Evolutionary conservation across 148 eudicot genomes (phyloP), one percentile per base, ranked within the genome.

Genomic region (Chenopodium album): DNA sequence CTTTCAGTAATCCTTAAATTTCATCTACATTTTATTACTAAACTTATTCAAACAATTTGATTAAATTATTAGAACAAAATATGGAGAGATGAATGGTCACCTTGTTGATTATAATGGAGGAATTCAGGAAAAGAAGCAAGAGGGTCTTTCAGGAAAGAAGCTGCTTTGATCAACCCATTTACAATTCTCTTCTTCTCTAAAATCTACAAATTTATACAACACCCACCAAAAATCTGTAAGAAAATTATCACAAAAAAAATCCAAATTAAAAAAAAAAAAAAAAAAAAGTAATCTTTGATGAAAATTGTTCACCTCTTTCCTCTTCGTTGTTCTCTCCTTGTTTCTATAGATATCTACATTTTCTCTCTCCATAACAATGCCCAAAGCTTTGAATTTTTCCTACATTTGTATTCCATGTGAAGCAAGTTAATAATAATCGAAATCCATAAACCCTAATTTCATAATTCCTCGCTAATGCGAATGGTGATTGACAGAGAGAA

Each of bases 121-220:
- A 90, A 90, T 4, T 84, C 75, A 0, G 94, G 91, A 73, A 93
- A 91, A 50, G 75, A 47, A 80, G 85, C 87, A 75, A 91, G 87
- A 82, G 87, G 92, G 60, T 95, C 96, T 74, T 83, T 85, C 23
- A 85, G 48, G 31, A 86, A 83, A 80, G 86, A 92, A 46, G 94
- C 96, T 34, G 88, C 82, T 87, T 86, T 91, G 67, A 93, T 81
- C 13, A 89, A 76, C 76, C 71, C 91, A 69, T 85, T 86, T 19
- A 84, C 74, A 29, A 82, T 77, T 83, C 88, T 92, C 90, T 92
- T 95, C 88, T 85, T 92, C 74, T 89, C 92, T 76, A 93, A 79
- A 28, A 88, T 85, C 97, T 95, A 89, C 82, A 80, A 84, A 71
- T 41, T 41, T 41, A 41, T 41, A 41, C 44, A 41, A 41, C 44